phyloP scores from a whole-genome alignment of 1,139 yeast species.

The Candida sp. region DNA sequence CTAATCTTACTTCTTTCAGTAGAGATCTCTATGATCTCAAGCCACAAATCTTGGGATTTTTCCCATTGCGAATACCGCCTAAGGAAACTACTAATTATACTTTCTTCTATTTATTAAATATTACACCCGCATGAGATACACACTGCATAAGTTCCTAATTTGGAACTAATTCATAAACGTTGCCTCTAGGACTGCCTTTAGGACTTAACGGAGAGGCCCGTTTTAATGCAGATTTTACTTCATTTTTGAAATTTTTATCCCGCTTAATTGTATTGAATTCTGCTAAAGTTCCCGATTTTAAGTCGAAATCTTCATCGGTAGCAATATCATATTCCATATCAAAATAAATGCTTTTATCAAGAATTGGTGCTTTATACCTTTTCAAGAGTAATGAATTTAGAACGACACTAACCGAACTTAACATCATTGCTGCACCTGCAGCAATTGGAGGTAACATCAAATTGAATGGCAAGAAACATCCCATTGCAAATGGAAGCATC shows the following conservation, averaged over 20 bases:
- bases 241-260: conserved; percentile 5
- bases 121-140: background rate
- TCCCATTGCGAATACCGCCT: background rate
- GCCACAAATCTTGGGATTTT: background rate
- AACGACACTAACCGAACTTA: conserved; percentile 88
- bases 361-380: conserved; percentile 51
- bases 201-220: background rate
- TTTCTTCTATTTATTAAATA: background rate
- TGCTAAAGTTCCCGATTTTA: conserved; percentile 25
- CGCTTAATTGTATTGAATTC: conserved; percentile 28
- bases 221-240: background rate
- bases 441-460: conserved; percentile 81
- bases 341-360: conserved; percentile 8
- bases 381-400: conserved; percentile 71
- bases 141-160: background rate
- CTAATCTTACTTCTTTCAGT: background rate
- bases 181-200: background rate
- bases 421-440: conserved; percentile 93
- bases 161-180: conserved; percentile 5
- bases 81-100: background rate
- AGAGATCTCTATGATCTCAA: background rate
- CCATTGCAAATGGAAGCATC: conserved; percentile 98
- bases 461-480: conserved; percentile 75
- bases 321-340: conserved; percentile 20
- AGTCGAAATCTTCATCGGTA: conserved; percentile 20